phyloP scores from a whole-genome alignment of 192 early-diverging fungal species.

The Umbelopsis isabellina region DNA sequence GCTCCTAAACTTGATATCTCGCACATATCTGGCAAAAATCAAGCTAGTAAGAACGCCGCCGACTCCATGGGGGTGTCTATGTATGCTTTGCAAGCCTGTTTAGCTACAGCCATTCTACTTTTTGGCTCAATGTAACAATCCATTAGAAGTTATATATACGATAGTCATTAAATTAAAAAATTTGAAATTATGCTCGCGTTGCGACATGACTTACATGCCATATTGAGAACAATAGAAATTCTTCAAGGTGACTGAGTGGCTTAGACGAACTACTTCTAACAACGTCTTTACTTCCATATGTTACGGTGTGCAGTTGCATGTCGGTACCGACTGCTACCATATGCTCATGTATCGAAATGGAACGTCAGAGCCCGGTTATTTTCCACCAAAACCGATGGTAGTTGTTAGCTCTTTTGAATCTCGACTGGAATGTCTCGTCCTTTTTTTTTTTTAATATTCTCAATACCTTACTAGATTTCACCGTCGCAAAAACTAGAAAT shows the following conservation, averaged over 20 bases:
- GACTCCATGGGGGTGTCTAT: background rate
- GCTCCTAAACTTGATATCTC: background rate
- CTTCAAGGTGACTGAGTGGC: background rate
- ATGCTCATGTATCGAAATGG: background rate
- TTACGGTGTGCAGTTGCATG: constrained; percentile 10
- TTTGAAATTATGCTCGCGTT: background rate
- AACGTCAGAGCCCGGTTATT: background rate
- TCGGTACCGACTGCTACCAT: background rate
- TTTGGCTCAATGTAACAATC: background rate
- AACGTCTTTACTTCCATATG: background rate
- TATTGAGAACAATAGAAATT: constrained; percentile 11
- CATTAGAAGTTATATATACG: background rate
- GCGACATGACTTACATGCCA: background rate
- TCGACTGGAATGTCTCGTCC: too few relatives aligned
- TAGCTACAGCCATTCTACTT: background rate
- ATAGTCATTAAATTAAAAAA: background rate
- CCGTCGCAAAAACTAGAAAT: constrained; percentile 66
- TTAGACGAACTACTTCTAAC: background rate
- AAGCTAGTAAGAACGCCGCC: background rate
- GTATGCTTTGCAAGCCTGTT: constrained; percentile 4
- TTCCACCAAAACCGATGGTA: constrained; percentile 1
- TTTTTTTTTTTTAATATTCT: too few relatives aligned
- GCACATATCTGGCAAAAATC: background rate
- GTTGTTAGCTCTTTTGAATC: background rate
- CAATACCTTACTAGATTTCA: constrained; percentile 27